These are phyloP conservation scores for Plasmopara muralis DNA, from an alignment of 352 stramenopile species.

Conservation along the genomic window DNA sequence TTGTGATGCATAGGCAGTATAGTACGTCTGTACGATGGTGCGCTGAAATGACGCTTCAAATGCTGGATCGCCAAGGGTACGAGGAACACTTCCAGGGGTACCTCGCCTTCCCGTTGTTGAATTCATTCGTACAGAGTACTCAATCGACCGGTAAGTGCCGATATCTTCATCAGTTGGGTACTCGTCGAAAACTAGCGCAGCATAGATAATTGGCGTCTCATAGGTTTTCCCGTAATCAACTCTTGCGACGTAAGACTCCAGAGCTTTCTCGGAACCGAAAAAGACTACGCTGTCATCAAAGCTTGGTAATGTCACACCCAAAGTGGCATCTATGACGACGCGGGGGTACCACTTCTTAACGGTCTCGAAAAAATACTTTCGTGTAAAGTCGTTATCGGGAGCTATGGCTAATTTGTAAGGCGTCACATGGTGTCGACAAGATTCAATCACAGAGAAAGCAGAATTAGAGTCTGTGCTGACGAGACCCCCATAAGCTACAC, in stretches of 20 bases:
- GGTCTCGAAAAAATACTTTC: constrained; percentile 54
- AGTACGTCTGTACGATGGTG: constrained; percentile 33
- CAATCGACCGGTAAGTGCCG: constrained; percentile 39
- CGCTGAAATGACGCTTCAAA: constrained; percentile 45
- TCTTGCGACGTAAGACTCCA: constrained; percentile 40
- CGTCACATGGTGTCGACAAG: constrained; percentile 26
- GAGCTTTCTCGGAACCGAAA: constrained; percentile 34
- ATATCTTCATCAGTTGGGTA: constrained; percentile 34
- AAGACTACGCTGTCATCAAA: constrained; percentile 61
- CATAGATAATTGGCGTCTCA: constrained; percentile 42
- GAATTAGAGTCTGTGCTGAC: constrained; percentile 35
- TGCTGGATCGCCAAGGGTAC: constrained; percentile 38
- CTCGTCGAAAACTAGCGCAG: constrained; percentile 52
- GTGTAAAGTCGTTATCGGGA: constrained; percentile 51
- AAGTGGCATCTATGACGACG: constrained; percentile 12
- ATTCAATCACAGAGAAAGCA: constrained; percentile 24
- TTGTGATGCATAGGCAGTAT: constrained; percentile 29
- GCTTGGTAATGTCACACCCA: constrained; percentile 31
- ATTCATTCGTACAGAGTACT: constrained; percentile 65
- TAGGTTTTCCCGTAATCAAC: constrained; percentile 41
- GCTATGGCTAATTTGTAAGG: constrained; percentile 51
- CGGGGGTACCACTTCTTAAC: constrained; percentile 50
- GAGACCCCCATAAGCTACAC: constrained; percentile 26
- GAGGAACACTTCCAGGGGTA: constrained; percentile 23
- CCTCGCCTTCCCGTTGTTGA: constrained; percentile 29